Percentiles rank a stretch among this genome's conserved stretches.
Evolutionary conservation across 495 filamentous ascomycete species (phyloP).

Genomic region (Aspergillus baeticus): DNA sequence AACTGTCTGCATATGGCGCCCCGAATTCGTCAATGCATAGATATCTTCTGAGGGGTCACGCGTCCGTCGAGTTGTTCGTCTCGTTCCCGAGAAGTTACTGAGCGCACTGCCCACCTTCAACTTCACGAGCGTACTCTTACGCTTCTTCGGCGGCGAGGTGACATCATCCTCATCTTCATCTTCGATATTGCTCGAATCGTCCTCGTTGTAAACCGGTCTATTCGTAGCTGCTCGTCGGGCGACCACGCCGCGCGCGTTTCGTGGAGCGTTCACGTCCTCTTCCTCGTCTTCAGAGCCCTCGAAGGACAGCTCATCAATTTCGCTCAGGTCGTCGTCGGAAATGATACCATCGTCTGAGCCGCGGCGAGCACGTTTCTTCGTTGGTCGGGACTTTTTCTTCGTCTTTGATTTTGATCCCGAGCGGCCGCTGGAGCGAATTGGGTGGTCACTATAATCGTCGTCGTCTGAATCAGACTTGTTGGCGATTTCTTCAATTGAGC

Average conservation of each 20-base stretch:
- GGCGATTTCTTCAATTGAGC: constrained; percentile 71
- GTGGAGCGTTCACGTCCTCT: constrained; percentile 60
- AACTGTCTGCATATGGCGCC: constrained; percentile 63
- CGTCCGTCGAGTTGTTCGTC: constrained; percentile 58
- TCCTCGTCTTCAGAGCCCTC: constrained; percentile 58
- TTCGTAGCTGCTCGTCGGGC: constrained; percentile 61
- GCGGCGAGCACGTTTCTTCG: constrained; percentile 50
- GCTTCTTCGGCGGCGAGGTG: constrained; percentile 30
- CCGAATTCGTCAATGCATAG: constrained; percentile 71
- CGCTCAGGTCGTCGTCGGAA: constrained; percentile 64
- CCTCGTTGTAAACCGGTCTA: constrained; percentile 36
- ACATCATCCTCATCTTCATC: constrained; percentile 41
- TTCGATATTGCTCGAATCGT: constrained; percentile 21
- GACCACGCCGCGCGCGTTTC: constrained; percentile 67
- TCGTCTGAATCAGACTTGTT: constrained; percentile 85
- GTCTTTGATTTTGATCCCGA: constrained; percentile 38
- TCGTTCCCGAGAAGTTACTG: constrained; percentile 29
- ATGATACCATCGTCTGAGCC: constrained; percentile 64
- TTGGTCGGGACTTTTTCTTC: constrained; percentile 43
- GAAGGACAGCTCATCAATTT: constrained; percentile 58
- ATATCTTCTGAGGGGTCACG: constrained; percentile 60
- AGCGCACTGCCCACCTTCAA: constrained; percentile 42
- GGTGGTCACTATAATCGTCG: constrained; percentile 64
- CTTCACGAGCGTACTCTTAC: constrained; percentile 37
- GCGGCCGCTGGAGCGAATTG: constrained; percentile 31